Conservation (phyloP, 2,329 filamentous ascomycete genomes). For the Microcyclospora pomicola region DNA sequence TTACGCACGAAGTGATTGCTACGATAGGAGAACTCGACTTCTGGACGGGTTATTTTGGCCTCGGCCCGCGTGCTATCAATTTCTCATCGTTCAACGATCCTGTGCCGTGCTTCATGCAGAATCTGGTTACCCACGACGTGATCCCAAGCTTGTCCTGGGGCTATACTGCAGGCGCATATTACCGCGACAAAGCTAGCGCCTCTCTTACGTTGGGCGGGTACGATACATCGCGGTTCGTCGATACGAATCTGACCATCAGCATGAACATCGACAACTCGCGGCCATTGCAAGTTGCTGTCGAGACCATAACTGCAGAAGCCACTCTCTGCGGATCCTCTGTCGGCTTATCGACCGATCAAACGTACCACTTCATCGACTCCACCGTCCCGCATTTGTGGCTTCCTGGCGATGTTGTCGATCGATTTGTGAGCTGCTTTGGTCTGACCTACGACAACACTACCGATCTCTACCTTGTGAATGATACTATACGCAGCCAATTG, state of each 20-base stretch:
- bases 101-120: conserved; percentile 18
- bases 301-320: conserved; percentile 12
- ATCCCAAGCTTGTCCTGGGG: conserved; percentile 25
- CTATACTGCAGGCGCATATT: conserved; percentile 28
- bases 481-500: conserved; percentile 20
- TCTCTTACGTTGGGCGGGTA: conserved; percentile 27
- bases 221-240: conserved; percentile 21
- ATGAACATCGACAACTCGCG: conserved; percentile 13
- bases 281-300: conserved; percentile 13
- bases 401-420: conserved; percentile 20
- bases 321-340: conserved; percentile 10
- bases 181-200: conserved; percentile 9
- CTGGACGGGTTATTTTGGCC: conserved; percentile 26
- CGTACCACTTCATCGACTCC: conserved; percentile 20
- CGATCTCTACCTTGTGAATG: conserved; percentile 26
- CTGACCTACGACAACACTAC: conserved; percentile 23
- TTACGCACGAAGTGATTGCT: conserved; percentile 25
- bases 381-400: conserved; percentile 29
- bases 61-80: conserved; percentile 25
- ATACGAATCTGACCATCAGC: conserved; percentile 15
- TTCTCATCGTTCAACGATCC: conserved; percentile 25
- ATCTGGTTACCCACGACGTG: conserved; percentile 6
- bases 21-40: conserved; percentile 23
- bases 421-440: conserved; percentile 26
- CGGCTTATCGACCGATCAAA: conserved; percentile 1